Base-by-base conservation (phyloP, 176 grass and related monocot genomes). In the Oryza coarctata region DNA sequence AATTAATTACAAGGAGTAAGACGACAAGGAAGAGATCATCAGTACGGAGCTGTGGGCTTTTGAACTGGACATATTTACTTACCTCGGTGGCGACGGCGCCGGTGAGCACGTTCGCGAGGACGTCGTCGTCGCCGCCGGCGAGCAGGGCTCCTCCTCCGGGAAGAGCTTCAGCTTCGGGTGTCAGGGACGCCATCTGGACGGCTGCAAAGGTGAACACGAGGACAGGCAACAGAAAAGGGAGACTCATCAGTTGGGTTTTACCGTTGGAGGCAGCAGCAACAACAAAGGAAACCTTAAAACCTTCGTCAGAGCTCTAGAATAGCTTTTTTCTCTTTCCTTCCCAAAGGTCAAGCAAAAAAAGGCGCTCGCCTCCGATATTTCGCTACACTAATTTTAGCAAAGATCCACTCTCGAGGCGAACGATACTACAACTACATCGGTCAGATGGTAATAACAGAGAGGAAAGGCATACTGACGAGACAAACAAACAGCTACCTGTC, bases 231-330 rank as follows among this genome's bases (percentile, higher is more conserved):
- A 47, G n/a, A 65, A 81, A 86, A 40, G 63, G 10, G 35, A 14
- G 32, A 33, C 32, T 52, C 75, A 57, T 86, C 86, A 88, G 87
- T 49, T 75, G 34, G 43, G 47, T 39, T 63, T 82, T 83, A 86
- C 88, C 84, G 88, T 90, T 90, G 70, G 26, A 50, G 18, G 50
- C 43, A 47, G 57, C 28, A 86, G 15, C 4, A 49, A 14, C 32
- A 4, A n/a, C n/a, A n/a, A n/a, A 47, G 68, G 73, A 68, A 86
- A 86, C 75, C 79, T 86, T 82, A 82, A 86, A 86, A 83, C 52
- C 67, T 68, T 66, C 9, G 72, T 33, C 32, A 33, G 32, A 33
- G 4, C 4, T 55, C 50, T n/a, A 55, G 11, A 71, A 15, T 68
- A 71, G 55, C 25, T 71, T 82, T 25, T 71, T 82, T 77, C n/a